Base-by-base conservation (phyloP, 2,329 filamentous ascomycete genomes). In the Penicillium aurantiogriseum region DNA sequence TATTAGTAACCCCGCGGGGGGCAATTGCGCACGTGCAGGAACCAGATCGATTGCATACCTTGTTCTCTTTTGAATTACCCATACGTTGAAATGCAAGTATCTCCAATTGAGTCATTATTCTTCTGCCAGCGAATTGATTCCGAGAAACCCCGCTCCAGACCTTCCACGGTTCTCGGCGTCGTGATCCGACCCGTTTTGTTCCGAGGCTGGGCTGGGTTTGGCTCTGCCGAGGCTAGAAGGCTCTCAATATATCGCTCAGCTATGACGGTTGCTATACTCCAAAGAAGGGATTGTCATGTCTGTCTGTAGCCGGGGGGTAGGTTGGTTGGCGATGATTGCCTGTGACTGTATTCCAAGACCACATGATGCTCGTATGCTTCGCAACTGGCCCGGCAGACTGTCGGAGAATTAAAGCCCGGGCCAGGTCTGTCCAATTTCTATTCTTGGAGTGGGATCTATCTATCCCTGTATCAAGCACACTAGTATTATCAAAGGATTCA, bases 21-120 rank as follows among this genome's bases (percentile, higher is more conserved):
- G 63, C 57, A 63, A 51, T 56, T 59, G 54, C 39, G 59, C 63
- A 64, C 63, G 63, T 65, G 63, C 60, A 51, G 53, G 11, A 44
- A 47, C 27, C 19, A 51, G 31, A 19, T 27, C 46, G 25, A 43
- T 56, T 58, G 44, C 36, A 43, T 35, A 51, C 17, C 19, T 29
- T 47, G 19, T 23, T 9, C 19, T 33, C n/a, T 21, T 21, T 10
- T 33, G 11, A 15, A 23, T 47, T 35, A 47, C 13, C 21, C 21
- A 33, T 21, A 46, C 29, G 8, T 19, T 19, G 5, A 13, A 46
- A 46, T 36, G 21, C 31, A 45, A 45, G 29, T 23, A n/a, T 36
- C 11, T 29, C 4, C 29, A 36, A 45, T 52, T 36, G 38, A 45
- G 39, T 27, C 50, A 52, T 45, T 35, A 25, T 19, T 35, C 21